Base-by-base conservation (phyloP, 2,329 filamentous ascomycete species). In the Aspergillus sp. region DNA sequence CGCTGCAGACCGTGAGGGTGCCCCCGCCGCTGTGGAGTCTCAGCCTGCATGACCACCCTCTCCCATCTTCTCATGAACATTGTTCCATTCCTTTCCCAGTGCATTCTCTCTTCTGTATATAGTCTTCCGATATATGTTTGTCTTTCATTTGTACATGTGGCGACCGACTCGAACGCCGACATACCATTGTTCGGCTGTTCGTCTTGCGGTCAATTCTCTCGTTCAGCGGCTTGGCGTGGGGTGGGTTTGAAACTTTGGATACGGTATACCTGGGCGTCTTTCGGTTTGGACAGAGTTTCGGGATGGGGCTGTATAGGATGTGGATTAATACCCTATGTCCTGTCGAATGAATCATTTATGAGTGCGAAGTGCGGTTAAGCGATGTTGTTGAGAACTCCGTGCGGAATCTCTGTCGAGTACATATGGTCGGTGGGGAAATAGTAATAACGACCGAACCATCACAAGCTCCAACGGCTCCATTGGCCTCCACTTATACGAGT, bases 231-330 rank as follows among this genome's bases (percentile, higher is more conserved):
- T 26, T 51, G 44, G 47, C 51, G 50, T 50, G 44, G 30, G 38
- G 4, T 36, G 30, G 36, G 42, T 49, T 49, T 30, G 20, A 19
- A 22, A 19, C 19, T 14, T 40, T 47, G 50, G 47, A 22, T 22
- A 48, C 45, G 49, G 51, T 46, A 53, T 55, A 55, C 50, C 53
- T 55, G 44, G 53, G 53, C 53, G 53, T 53, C 47, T 30, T 30
- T 30, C 26, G 26, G 26, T 16, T 44, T 14, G 43, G 8, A n/a
- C n/a, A 10, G 4, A 45, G 24, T 35, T 26, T 13, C 44, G 32
- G 16, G 30, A 2, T 35, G 26, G 32, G 16, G 30, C 4, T 35
- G 26, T 30, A 30, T 30, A 30, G 26, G 26, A 11, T 10, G 26
- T 11, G 26, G 9, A 30, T 30, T 30, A 30, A 30, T 30, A 30